These are phyloP conservation scores for Silene noctiflora DNA, from an alignment of 179 eudicot genomes.

Conservation along the genomic window DNA sequence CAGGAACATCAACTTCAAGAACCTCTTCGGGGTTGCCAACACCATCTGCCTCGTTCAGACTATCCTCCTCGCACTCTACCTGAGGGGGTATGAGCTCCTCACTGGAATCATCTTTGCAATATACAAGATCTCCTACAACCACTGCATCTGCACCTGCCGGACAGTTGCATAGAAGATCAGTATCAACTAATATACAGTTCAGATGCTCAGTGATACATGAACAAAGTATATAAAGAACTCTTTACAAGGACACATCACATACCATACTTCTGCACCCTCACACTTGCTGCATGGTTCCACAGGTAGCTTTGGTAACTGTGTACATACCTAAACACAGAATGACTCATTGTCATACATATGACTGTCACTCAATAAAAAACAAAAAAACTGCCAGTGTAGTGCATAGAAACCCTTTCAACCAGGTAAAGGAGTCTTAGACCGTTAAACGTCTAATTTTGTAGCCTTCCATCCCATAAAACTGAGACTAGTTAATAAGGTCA, in stretches of 20 bases:
- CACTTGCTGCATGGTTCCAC: slow-evolving; percentile 95
- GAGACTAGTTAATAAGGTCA: no score
- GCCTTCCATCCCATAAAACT: not conserved
- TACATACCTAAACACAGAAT: slow-evolving; percentile 62
- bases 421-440: not conserved
- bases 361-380: not conserved
- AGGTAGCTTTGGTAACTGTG: slow-evolving; percentile 97
- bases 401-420: not conserved
- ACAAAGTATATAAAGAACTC: not conserved
- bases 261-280: slow-evolving; percentile 87
- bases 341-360: slow-evolving; percentile 11
- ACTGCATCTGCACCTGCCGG: slow-evolving; percentile 60
- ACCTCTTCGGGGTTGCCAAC: slow-evolving; percentile 48
- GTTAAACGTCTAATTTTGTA: not conserved
- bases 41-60: slow-evolving; percentile 36
- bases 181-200: not conserved
- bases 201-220: not conserved
- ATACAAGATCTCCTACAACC: slow-evolving; percentile 88
- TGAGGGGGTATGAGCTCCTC: slow-evolving; percentile 28
- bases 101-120: slow-evolving; percentile 51
- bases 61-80: slow-evolving; percentile 45
- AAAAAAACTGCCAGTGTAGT: not conserved
- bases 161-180: slow-evolving; percentile 11
- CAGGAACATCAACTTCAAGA: slow-evolving; percentile 51
- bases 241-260: slow-evolving; percentile 19